Base-by-base conservation (phyloP, 73 alveolate genomes). In the Paramecium biaurelia region DNA sequence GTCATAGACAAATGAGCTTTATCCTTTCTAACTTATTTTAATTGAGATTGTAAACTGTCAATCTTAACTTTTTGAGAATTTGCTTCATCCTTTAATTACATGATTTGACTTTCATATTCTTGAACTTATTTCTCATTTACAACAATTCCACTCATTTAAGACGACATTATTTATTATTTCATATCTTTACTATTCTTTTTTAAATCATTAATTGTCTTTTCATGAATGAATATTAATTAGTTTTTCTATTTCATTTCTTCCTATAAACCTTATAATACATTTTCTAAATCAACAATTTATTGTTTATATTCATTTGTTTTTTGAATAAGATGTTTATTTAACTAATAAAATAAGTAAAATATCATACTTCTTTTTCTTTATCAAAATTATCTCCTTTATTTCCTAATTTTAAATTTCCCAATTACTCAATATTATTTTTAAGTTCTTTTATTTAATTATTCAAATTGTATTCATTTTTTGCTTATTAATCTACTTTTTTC, bases 21-120 rank as follows among this genome's bases (percentile, higher is more conserved):
- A n/a, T 63, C 84, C 12, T 63, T 63, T 63, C 84, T 63, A 32
- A 63, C 84, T 63, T 63, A 30, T 63, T 63, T 63, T 32, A 63
- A 26, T 32, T 63, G 11, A 5, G 41, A 32, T 32, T 63, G 24
- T 63, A 63, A 15, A 26, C 26, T 63, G 1, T 63, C 84, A 23
- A 63, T 63, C 47, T 63, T 9, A 7, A 38, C 15, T 58, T 58
- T 58, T 28, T 58, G 32, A 58, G 37, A 24, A 28, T 58, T 58
- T 0, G 76, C 8, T 58, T 58, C 76, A 21, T 58, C 76, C 37
- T 58, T 58, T 10, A 58, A 28, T 58, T 58, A 12, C 24, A 32
- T 26, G 24, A 63, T 63, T 63, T 63, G 84, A 63, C 84, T 63
- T 24, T 26, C 45, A 26, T 63, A 63, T 63, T 63, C 41, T 63